These are phyloP conservation scores for Stephanodiscus triporus DNA, from an alignment of 108 stramenopile genomes.

Conservation along the genomic window DNA sequence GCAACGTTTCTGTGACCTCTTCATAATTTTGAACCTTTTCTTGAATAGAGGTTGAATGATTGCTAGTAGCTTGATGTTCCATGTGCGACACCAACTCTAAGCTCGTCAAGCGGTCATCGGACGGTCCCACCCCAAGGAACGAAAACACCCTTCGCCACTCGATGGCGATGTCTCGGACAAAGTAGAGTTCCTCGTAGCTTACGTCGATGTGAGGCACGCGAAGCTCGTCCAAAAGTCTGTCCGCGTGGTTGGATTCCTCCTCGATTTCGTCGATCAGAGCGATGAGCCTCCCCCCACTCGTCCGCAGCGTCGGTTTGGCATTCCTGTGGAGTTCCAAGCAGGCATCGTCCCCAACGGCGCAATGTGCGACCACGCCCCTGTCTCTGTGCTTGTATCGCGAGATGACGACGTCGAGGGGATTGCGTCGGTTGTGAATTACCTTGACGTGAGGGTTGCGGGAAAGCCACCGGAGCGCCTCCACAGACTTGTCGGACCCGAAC, in stretches of 20 bases:
- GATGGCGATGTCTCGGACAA: neutral
- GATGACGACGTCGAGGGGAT: neutral
- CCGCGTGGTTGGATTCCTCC: neutral
- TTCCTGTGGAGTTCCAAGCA: constrained; percentile 2
- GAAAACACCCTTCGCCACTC: constrained; percentile 18
- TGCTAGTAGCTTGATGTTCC: neutral
- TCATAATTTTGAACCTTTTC: constrained; percentile 6
- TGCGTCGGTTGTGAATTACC: neutral
- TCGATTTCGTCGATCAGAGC: neutral
- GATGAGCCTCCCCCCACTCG: neutral
- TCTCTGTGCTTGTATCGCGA: constrained; percentile 2
- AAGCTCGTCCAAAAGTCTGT: neutral
- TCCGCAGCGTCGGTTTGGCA: neutral
- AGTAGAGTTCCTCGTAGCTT: constrained; percentile 4
- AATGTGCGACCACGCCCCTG: constrained; percentile 8
- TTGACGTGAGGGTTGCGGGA: neutral
- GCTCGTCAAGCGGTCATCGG: constrained; percentile 5
- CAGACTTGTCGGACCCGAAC: neutral
- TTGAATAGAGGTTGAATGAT: neutral
- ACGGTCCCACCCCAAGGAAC: constrained; percentile 21
- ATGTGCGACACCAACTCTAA: neutral
- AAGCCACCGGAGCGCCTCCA: neutral
- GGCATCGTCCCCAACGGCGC: constrained; percentile 1
- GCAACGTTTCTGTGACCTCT: constrained; percentile 1
- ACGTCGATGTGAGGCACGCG: constrained; percentile 6